Evolutionary conservation across 495 filamentous ascomycete species (phyloP).

Genomic region (Penicillium pancosmium): DNA sequence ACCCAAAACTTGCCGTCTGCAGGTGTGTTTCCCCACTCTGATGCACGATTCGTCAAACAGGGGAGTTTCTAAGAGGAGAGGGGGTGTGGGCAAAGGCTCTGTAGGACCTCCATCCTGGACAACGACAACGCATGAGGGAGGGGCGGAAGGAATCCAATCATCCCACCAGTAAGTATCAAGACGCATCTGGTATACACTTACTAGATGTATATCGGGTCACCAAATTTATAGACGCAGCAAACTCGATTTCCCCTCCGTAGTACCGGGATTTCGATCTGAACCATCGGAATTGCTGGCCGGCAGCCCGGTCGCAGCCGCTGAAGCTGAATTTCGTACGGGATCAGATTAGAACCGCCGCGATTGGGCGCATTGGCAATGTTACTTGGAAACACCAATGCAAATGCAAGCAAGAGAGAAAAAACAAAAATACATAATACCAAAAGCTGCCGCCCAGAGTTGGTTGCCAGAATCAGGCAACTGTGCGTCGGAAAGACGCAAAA

Average conservation of each 20-base stretch:
- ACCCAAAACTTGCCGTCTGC: constrained; percentile 9
- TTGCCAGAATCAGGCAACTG: constrained; percentile 29
- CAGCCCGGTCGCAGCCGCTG: constrained; percentile 22
- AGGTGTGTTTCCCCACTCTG: constrained; percentile 1
- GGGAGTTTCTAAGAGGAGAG: background rate
- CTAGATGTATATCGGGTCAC: background rate
- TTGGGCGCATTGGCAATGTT: constrained; percentile 13
- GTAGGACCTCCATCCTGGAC: background rate
- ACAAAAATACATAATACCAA: background rate
- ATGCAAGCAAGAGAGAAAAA: constrained; percentile 9
- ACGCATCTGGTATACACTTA: background rate
- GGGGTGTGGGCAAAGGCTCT: background rate
- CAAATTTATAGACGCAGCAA: background rate
- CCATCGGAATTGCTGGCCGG: constrained; percentile 27
- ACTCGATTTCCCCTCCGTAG: constrained; percentile 21
- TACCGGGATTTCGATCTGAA: constrained; percentile 27
- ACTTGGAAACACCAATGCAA: constrained; percentile 9
- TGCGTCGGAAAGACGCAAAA: constrained; percentile 11
- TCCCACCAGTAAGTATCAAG: background rate
- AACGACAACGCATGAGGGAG: background rate
- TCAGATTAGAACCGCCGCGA: constrained; percentile 19
- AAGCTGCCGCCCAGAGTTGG: background rate
- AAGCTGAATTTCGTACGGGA: constrained; percentile 16
- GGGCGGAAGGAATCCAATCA: background rate
- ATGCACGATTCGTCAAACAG: constrained; percentile 5